phyloP scores from a whole-genome alignment of 768 basidiomycete genomes.

The Lactarius hatsudake region DNA sequence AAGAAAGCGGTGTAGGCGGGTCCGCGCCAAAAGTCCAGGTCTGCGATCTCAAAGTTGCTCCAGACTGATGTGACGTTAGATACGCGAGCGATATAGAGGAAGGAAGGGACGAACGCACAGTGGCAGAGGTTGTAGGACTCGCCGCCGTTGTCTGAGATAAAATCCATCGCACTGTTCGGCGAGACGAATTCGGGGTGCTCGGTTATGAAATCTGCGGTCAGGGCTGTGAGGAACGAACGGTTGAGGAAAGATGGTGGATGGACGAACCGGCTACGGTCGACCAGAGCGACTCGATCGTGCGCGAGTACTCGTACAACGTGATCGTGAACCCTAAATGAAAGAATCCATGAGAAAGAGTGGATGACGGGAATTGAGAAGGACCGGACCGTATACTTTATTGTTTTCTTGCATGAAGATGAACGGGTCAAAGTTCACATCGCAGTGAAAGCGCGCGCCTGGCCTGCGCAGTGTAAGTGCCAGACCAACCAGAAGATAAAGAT shows the following conservation, averaged over 20 bases:
- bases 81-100: background rate
- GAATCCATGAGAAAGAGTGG: background rate
- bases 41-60: slow-evolving; percentile 92
- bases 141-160: slow-evolving; percentile 69
- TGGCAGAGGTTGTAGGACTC: slow-evolving; percentile 74
- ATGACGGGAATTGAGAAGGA: background rate
- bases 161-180: slow-evolving; percentile 65
- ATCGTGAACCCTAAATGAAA: slow-evolving; percentile 64
- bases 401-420: slow-evolving; percentile 78
- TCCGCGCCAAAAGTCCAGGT: slow-evolving; percentile 79
- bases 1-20: slow-evolving; percentile 84
- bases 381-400: slow-evolving; percentile 76
- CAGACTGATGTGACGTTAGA: slow-evolving; percentile 54
- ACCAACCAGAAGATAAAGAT: background rate
- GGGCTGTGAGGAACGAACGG: background rate
- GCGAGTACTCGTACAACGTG: slow-evolving; percentile 70
- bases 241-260: background rate
- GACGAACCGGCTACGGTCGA: slow-evolving; percentile 57
- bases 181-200: slow-evolving; percentile 60
- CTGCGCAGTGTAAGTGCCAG: slow-evolving; percentile 36
- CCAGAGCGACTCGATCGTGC: slow-evolving; percentile 84
- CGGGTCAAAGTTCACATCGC: slow-evolving; percentile 62
- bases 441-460: slow-evolving; percentile 78
- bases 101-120: slow-evolving; percentile 41
- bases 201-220: slow-evolving; percentile 59